phyloP scores from a whole-genome alignment of 495 filamentous ascomycete species.

The Annulohypoxylon bovei region DNA sequence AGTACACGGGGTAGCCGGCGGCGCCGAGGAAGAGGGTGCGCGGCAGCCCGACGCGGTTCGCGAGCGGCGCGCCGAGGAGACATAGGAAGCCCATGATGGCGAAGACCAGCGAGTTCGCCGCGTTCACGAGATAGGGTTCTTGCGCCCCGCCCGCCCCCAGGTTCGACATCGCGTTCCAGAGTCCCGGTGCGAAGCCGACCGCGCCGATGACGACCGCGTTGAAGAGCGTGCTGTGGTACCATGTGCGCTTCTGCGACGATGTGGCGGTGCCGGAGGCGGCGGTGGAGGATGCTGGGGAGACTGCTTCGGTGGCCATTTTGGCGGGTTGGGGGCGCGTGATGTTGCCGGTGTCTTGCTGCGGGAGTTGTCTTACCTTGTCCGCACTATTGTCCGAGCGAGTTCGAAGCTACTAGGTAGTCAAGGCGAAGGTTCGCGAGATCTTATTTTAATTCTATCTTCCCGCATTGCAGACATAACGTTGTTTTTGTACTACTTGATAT shows the following conservation, averaged over 20 bases:
- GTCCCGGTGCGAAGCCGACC: slow-evolving; percentile 66
- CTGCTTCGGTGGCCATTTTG: slow-evolving; percentile 13
- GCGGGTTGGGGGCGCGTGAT: neutral
- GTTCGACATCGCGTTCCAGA: slow-evolving; percentile 67
- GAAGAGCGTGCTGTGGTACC: slow-evolving; percentile 65
- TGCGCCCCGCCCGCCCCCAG: slow-evolving; percentile 68
- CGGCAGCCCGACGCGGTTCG: slow-evolving; percentile 64
- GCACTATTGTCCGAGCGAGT: neutral
- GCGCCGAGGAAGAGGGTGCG: slow-evolving; percentile 65
- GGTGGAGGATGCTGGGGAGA: too few species aligned
- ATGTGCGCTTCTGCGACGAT: slow-evolving; percentile 29
- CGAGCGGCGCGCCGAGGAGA: slow-evolving; percentile 61
- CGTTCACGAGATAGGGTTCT: slow-evolving; percentile 65
- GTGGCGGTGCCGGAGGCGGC: neutral
- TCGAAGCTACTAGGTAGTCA: neutral
- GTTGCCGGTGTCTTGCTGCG: too few species aligned
- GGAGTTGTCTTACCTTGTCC: neutral
- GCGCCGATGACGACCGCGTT: slow-evolving; percentile 65
- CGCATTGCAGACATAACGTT: neutral
- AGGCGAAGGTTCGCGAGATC: neutral
- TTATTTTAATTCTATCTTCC: neutral
- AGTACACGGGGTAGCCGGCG: slow-evolving; percentile 66
- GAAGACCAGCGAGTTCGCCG: slow-evolving; percentile 66
- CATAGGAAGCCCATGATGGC: slow-evolving; percentile 67
- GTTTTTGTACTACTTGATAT: neutral